Conservation (phyloP, 2,329 filamentous ascomycete genomes). For the Chaetomium globosum region DNA sequence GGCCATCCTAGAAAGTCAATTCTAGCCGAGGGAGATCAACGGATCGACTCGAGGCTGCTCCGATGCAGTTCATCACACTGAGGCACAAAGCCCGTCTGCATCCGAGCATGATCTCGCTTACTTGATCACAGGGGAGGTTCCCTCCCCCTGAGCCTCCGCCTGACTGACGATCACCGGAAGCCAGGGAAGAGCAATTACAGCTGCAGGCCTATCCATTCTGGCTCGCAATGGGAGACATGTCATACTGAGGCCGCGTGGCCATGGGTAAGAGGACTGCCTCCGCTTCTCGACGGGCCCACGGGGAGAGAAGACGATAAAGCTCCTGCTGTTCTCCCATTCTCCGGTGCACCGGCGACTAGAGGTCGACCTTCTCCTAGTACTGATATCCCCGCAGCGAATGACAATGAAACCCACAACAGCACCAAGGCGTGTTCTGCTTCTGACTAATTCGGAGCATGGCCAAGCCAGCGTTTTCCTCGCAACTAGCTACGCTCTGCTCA, state of each 20-base stretch:
- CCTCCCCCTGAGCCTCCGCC: neutral
- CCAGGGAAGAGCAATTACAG: neutral
- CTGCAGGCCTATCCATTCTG: neutral
- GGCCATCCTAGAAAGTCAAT: neutral
- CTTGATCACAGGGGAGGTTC: neutral
- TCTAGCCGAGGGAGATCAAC: neutral
- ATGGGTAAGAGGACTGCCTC: neutral
- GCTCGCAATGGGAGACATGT: neutral
- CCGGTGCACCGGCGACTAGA: neutral
- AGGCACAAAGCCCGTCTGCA: neutral
- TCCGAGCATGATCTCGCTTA: slow-evolving; percentile 8
- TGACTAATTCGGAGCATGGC: slow-evolving; percentile 19
- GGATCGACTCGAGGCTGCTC: neutral
- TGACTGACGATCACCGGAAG: neutral
- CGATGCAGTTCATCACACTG: neutral
- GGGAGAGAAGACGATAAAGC: neutral
- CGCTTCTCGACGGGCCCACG: neutral
- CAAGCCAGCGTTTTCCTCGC: slow-evolving; percentile 20
- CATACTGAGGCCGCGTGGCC: neutral
- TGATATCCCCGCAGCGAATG: neutral
- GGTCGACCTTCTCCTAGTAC: neutral
- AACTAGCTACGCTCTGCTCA: slow-evolving; percentile 12
- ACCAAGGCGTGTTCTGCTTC: slow-evolving; percentile 9
- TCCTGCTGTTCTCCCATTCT: neutral
- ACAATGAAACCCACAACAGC: no score